A percentile compares a stretch with the other conserved stretches of the same genome.
Conservation (phyloP, 495 filamentous ascomycete genomes). For the Neurospora sp. region DNA sequence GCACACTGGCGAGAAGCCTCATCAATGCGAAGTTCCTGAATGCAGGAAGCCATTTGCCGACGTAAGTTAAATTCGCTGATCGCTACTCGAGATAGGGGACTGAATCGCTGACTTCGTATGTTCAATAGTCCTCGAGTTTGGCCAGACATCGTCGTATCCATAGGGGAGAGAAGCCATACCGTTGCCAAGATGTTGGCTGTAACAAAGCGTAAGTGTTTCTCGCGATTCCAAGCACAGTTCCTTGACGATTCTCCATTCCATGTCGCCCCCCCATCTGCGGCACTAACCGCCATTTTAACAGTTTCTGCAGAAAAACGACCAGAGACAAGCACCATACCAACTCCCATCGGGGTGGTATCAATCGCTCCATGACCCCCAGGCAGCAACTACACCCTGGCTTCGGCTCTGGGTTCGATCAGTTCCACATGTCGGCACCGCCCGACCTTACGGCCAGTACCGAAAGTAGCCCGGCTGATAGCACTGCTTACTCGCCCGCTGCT, state of each 20-base stretch:
- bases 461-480: conserved; percentile 25
- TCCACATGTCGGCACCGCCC: conserved; percentile 24
- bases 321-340: conserved; percentile 73
- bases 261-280: conserved; percentile 7
- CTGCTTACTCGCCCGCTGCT: conserved; percentile 25
- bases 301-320: conserved; percentile 82
- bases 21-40: conserved; percentile 67
- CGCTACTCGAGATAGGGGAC: neutral
- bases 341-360: conserved; percentile 53
- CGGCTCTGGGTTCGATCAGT: neutral
- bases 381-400: conserved; percentile 21
- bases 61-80: conserved; percentile 38
- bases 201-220: conserved; percentile 55
- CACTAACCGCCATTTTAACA: conserved; percentile 28
- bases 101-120: conserved; percentile 24
- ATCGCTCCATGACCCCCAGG: conserved; percentile 39
- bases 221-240: neutral
- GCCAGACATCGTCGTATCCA: conserved; percentile 81
- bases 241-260: neutral
- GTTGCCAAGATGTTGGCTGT: conserved; percentile 68
- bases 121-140: conserved; percentile 67
- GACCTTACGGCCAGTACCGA: conserved; percentile 30
- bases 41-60: conserved; percentile 83
- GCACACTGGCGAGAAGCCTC: conserved; percentile 84
- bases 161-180: conserved; percentile 76